phyloP scores from a whole-genome alignment of 495 filamentous ascomycete genomes.

The Podospora sp. region DNA sequence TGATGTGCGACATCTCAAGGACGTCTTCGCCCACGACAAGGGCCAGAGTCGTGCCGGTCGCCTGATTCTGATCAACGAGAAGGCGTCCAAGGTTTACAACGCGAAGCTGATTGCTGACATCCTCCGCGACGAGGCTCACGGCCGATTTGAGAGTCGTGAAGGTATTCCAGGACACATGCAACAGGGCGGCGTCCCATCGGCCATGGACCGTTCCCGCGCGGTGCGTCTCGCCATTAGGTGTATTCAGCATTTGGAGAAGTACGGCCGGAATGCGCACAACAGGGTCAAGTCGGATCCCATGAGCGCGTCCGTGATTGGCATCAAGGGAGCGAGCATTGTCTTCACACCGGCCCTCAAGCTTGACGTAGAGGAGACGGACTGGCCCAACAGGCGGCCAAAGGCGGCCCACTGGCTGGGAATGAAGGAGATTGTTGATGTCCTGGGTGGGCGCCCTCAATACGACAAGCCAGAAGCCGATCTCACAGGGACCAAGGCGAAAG shows the following conservation, averaged over 20 bases:
- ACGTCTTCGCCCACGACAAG: constrained; percentile 81
- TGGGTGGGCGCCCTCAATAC: constrained; percentile 70
- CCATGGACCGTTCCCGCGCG: constrained; percentile 95
- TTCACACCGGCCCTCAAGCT: constrained; percentile 76
- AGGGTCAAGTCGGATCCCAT: constrained; percentile 69
- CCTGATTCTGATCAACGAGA: constrained; percentile 92
- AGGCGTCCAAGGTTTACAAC: constrained; percentile 84
- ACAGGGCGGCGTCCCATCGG: constrained; percentile 88
- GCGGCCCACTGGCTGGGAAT: constrained; percentile 82
- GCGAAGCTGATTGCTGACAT: constrained; percentile 94
- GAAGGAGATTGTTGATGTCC: constrained; percentile 78
- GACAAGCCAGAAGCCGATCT: constrained; percentile 46
- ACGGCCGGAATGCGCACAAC: constrained; percentile 64
- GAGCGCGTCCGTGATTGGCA: constrained; percentile 82
- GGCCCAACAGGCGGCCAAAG: constrained; percentile 83
- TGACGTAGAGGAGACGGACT: constrained; percentile 89
- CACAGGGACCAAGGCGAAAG: constrained; percentile 54
- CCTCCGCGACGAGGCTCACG: constrained; percentile 89
- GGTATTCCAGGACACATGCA: constrained; percentile 96
- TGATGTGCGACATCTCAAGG: constrained; percentile 87
- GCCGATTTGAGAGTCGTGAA: constrained; percentile 89
- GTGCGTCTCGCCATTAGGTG: constrained; percentile 89
- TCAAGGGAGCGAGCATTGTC: constrained; percentile 84
- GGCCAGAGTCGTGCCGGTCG: constrained; percentile 92
- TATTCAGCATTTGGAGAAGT: constrained; percentile 84